Conservation (phyloP, 805 yeast species). For the Kodamaea sagamina region DNA sequence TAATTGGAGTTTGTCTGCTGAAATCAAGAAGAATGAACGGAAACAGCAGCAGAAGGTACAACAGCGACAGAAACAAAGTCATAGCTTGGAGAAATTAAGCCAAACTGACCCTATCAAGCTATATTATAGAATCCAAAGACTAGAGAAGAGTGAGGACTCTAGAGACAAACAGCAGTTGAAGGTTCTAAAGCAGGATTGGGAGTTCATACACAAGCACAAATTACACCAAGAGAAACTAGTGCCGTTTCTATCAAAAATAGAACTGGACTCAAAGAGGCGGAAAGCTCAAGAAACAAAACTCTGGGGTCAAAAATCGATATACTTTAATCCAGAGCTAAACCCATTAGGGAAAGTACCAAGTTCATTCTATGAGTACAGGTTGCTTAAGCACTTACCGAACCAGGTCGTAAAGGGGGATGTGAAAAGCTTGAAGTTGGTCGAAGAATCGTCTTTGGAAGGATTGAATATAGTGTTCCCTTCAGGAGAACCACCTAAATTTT, state of each 20-base stretch:
- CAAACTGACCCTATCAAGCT: conserved; percentile 37
- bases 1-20: conserved; percentile 39
- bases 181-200: conserved; percentile 42
- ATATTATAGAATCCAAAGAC: conserved; percentile 32
- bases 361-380: conserved; percentile 19
- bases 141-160: conserved; percentile 23
- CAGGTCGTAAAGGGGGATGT: conserved; percentile 1
- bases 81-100: conserved; percentile 27
- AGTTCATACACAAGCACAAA: conserved; percentile 35
- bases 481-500: conserved; percentile 48
- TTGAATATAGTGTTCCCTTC: conserved; percentile 38
- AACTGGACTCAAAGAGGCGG: conserved; percentile 20
- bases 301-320: conserved; percentile 53
- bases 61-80: conserved; percentile 36
- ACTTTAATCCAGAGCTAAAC: conserved; percentile 67
- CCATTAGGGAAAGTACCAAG: conserved; percentile 58
- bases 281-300: conserved; percentile 25
- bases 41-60: conserved; percentile 39
- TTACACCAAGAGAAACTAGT: conserved; percentile 34
- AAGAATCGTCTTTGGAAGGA: conserved; percentile 17
- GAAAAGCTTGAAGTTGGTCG: conserved; percentile 11
- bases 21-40: conserved; percentile 37
- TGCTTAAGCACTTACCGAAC: conserved; percentile 32
- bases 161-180: conserved; percentile 24
- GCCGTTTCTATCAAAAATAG: conserved; percentile 23